phyloP scores from a whole-genome alignment of 1,284 basidiomycete genomes.

The Ganoderma lingzhi region DNA sequence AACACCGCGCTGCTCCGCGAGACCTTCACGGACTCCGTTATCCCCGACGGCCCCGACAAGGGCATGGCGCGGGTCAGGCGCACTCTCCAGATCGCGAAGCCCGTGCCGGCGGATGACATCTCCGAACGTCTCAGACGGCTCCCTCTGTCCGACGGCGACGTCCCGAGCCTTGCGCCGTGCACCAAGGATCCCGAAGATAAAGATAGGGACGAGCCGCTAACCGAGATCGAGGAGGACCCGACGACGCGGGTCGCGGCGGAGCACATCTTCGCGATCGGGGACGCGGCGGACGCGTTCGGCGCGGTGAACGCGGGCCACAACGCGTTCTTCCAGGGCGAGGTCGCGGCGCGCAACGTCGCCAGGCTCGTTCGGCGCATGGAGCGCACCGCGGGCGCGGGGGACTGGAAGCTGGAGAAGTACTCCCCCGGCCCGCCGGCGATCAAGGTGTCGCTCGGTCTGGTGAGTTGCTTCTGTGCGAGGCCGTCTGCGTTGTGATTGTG shows the following conservation, averaged over 20 bases:
- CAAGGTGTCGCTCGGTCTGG: constrained; percentile 75
- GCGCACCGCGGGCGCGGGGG: neutral
- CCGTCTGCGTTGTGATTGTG: neutral
- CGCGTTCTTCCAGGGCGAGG: constrained; percentile 66
- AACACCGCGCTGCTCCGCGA: constrained; percentile 67
- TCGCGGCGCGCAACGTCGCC: constrained; percentile 63
- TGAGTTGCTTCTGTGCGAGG: constrained; percentile 39
- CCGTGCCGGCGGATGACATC: constrained; percentile 27
- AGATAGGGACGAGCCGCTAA: constrained; percentile 33
- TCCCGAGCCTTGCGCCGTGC: constrained; percentile 4
- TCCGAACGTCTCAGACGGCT: neutral
- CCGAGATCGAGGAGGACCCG: constrained; percentile 28
- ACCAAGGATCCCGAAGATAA: constrained; percentile 41
- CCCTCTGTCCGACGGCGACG: neutral
- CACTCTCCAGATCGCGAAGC: constrained; percentile 64
- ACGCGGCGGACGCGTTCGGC: constrained; percentile 75
- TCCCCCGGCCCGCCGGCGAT: constrained; percentile 65
- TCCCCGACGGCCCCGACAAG: constrained; percentile 46
- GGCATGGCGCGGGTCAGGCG: constrained; percentile 63
- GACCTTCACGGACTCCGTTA: constrained; percentile 60
- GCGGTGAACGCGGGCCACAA: constrained; percentile 78
- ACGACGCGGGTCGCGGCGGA: constrained; percentile 51
- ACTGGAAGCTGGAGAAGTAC: constrained; percentile 59
- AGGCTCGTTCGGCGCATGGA: constrained; percentile 46
- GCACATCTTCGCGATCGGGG: constrained; percentile 74